These are phyloP conservation scores for Verticillium nonalfalfae DNA, from an alignment of 2,329 filamentous ascomycete species.

Conservation along the genomic window DNA sequence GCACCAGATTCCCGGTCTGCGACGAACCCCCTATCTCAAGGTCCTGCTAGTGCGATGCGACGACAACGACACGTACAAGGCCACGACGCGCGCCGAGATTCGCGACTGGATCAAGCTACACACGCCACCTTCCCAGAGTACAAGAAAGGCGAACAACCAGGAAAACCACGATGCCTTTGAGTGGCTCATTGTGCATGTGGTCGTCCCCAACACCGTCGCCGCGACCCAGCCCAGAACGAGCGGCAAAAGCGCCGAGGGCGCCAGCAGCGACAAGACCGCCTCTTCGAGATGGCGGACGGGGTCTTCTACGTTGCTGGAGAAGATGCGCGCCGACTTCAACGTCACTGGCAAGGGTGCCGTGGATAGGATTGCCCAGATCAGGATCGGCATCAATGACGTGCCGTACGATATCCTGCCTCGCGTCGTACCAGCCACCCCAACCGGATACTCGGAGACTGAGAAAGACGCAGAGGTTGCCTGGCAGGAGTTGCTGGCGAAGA, in stretches of 20 bases:
- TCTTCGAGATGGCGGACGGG: slow-evolving; percentile 72
- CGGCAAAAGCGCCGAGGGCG: slow-evolving; percentile 44
- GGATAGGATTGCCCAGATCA: slow-evolving; percentile 80
- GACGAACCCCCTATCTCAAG: slow-evolving; percentile 90
- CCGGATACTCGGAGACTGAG: slow-evolving; percentile 61
- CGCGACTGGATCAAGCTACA: slow-evolving; percentile 87
- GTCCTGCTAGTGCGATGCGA: slow-evolving; percentile 86
- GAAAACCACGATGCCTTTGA: slow-evolving; percentile 97
- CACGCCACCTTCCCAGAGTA: slow-evolving; percentile 50
- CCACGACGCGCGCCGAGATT: slow-evolving; percentile 67
- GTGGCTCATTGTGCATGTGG: slow-evolving; percentile 90
- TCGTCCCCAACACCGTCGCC: slow-evolving; percentile 77
- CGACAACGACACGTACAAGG: slow-evolving; percentile 91
- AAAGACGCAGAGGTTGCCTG: slow-evolving; percentile 78
- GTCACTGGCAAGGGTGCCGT: slow-evolving; percentile 63
- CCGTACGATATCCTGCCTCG: slow-evolving; percentile 58
- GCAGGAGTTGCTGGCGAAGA: slow-evolving; percentile 75
- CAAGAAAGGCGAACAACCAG: slow-evolving; percentile 56
- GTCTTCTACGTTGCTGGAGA: slow-evolving; percentile 80
- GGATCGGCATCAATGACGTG: slow-evolving; percentile 65
- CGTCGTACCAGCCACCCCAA: slow-evolving; percentile 56
- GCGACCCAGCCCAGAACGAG: slow-evolving; percentile 68
- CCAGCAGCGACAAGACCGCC: slow-evolving; percentile 56
- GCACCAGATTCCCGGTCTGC: slow-evolving; percentile 91
- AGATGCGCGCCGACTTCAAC: slow-evolving; percentile 86